Evolutionary conservation across 495 filamentous ascomycete genomes (phyloP), one percentile per base, ranked within the genome.

Genomic region (Rostrohypoxylon terebratum): DNA sequence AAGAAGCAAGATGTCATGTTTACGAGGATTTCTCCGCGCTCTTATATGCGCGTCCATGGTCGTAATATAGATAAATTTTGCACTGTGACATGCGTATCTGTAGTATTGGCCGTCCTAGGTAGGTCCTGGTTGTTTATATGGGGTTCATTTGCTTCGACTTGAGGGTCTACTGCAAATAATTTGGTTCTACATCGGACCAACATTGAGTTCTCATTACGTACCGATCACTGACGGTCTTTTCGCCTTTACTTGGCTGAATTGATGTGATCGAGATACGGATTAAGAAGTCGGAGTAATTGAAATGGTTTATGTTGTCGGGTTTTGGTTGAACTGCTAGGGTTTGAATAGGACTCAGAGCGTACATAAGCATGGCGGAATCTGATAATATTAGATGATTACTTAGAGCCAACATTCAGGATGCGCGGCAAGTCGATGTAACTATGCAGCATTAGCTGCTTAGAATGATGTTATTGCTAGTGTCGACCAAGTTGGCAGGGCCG

Each of bases 1-100:
- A 31, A 72, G 63, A 31, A 72, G 50, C 4, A 65, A 51, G 28
- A 67, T 67, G 44, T 67, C 69, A 34, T 72, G 67, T 61, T 66
- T 63, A 25, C 61, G 60, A 28, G 61, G 28, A 1, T 42, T 55
- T 50, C 62, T 63, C 16, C 63, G 58, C 38, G 58, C 33, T 42
- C 16, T 31, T 10, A 67, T 23, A 18, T 34, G 21, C 1, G 58
- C 13, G 14, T 36, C 28, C 63, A 71, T 71, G 23, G 16, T 63
- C n/a, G n/a, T n/a, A n/a, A n/a, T n/a, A n/a, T n/a, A n/a, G n/a
- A n/a, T n/a, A n/a, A n/a, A n/a, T n/a, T n/a, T n/a, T n/a, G n/a
- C n/a, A n/a, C n/a, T n/a, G n/a, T n/a, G n/a, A n/a, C n/a, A n/a
- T n/a, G n/a, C n/a, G n/a, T n/a, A n/a, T n/a, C n/a, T n/a, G n/a